Evolutionary conservation across 2,329 filamentous ascomycete species (phyloP).

Genomic region (Reticulascus tulasneorum): DNA sequence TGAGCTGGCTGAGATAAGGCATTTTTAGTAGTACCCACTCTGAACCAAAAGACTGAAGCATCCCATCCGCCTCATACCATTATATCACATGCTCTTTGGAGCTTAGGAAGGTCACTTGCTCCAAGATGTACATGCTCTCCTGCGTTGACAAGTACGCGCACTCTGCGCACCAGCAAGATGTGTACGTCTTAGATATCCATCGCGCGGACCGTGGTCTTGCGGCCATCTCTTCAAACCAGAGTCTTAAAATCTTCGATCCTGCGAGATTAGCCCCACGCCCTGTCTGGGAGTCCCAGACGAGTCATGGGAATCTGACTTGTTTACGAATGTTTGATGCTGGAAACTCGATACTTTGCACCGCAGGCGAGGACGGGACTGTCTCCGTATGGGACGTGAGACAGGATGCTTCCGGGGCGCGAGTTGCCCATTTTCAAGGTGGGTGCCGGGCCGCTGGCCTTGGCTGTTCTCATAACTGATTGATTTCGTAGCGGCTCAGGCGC

Average conservation of each 20-base stretch:
- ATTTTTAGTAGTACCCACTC: no score
- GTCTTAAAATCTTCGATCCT: constrained; percentile 63
- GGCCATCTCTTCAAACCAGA: constrained; percentile 66
- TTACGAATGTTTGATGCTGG: constrained; percentile 51
- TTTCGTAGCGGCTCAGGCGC: constrained; percentile 35
- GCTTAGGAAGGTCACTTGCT: background rate
- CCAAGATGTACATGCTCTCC: constrained; percentile 37
- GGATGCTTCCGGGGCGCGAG: constrained; percentile 32
- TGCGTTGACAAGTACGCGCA: constrained; percentile 35
- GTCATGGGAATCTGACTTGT: constrained; percentile 61
- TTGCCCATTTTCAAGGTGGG: constrained; percentile 43
- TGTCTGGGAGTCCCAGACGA: constrained; percentile 41
- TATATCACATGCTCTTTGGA: constrained; percentile 7
- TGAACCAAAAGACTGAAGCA: no score
- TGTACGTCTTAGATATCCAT: constrained; percentile 57
- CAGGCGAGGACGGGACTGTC: constrained; percentile 67
- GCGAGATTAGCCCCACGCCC: constrained; percentile 49
- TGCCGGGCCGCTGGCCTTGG: constrained; percentile 6
- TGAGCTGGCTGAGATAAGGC: no score
- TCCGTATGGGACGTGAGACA: constrained; percentile 62
- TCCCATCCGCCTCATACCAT: no score
- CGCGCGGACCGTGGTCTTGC: constrained; percentile 50
- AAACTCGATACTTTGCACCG: constrained; percentile 58
- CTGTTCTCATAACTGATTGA: constrained; percentile 12
- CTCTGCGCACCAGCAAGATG: constrained; percentile 33